Base-by-base conservation (phyloP, 331 rosid genomes). In the Pyracantha coccinea region DNA sequence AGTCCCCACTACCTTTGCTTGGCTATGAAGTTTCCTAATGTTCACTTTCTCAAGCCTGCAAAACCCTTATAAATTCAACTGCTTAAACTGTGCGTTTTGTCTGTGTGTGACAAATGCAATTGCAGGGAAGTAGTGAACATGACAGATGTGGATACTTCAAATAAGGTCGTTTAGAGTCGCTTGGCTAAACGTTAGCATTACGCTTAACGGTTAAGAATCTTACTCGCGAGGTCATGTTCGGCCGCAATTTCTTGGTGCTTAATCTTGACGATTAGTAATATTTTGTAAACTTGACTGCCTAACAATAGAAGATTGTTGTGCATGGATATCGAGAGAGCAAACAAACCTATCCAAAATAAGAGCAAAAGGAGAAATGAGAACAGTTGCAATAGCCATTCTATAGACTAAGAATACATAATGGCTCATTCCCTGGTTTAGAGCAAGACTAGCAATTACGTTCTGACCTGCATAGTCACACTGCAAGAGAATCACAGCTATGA, bases 31-130 rank as follows among this genome's bases (percentile, higher is more conserved):
- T 20, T 64, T 78, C 73, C 72, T 75, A 19, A 75, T 47, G 14
- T 75, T 74, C 20, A 83, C 80, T 66, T 58, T 69, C 82, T 86
- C 84, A 10, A 83, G 85, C 85, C 84, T 78, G 41, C n/a, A 33
- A 35, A 33, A 19, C 57, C 53, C 24, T 28, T 60, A 14, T 41
- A 15, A 38, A 17, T 64, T 20, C 4, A 5, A 5, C 8, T 23
- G 21, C 35, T 11, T 52, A 14, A 60, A 29, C 4, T 13, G 14
- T 24, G 3, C 28, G 41, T 61, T 21, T 73, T 13, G 4, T 4
- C 7, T 27, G 12, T 63, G 21, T 28, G 38, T 28, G 32, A 0
- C 6, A 38, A 78, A 82, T 20, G 77, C 76, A 54, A 69, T 63
- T 2, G 73, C 80, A 2, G 78, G 78, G 57, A 75, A 65, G 59